Conservation (phyloP, 148 eudicot genomes). For the Cornus kousa region DNA sequence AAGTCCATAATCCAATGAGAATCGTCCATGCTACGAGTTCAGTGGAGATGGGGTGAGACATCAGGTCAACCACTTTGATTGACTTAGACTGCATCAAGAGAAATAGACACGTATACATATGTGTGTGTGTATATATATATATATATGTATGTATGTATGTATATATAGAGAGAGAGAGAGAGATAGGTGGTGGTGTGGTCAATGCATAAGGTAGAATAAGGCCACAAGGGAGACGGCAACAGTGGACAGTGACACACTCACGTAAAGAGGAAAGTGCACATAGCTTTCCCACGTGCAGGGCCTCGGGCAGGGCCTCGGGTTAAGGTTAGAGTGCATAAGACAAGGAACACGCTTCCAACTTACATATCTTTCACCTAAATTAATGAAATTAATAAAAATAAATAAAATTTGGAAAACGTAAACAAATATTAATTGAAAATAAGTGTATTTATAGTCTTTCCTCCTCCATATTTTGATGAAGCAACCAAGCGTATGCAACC, state of each 20-base stretch:
- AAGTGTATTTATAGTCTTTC: too few relatives aligned
- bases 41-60: not conserved
- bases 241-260: not conserved
- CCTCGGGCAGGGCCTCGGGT: too few relatives aligned
- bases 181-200: not conserved
- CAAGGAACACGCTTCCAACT: not conserved
- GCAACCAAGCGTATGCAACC: too few relatives aligned
- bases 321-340: not conserved
- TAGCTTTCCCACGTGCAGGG: not conserved
- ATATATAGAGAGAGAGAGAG: not conserved
- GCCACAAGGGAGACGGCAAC: not conserved
- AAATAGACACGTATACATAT: not conserved
- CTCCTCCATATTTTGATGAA: too few relatives aligned
- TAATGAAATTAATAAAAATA: not conserved
- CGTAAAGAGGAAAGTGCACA: not conserved
- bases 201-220: not conserved
- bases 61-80: not conserved
- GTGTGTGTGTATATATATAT: too few relatives aligned
- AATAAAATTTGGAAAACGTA: too few relatives aligned
- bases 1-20: not conserved
- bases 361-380: not conserved
- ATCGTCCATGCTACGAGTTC: not conserved
- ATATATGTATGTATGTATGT: too few relatives aligned
- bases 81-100: not conserved
- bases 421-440: not conserved